Evolutionary conservation across 345 rosid species (phyloP), one percentile per base, ranked within the genome.

Genomic region (Salix brachista): DNA sequence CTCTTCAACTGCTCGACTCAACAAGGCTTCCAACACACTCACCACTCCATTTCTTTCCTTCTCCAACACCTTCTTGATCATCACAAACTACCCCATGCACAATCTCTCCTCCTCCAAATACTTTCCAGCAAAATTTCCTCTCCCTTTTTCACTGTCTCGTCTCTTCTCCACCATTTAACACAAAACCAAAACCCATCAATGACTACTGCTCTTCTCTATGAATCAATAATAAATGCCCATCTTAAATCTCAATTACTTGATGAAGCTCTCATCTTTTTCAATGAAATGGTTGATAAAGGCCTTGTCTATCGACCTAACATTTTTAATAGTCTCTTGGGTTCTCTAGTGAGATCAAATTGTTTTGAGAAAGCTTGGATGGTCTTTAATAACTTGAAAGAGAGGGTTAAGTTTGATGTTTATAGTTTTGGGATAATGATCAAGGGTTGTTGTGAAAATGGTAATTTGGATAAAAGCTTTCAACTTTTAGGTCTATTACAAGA

Each of bases 371-470:
- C 86, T 23, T 88, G 85, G 87, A 56, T 71, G 14, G 56, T 89
- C 81, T 92, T 89, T 75, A 75, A 70, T 26, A 77, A 83, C 67
- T 78, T 48, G 11, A 86, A 80, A 64, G 80, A 42, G 4, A 80
- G 37, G 78, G 87, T 87, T 48, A 37, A 68, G 19, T 67, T 85
- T 44, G 97, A 94, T 80, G 83, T 73, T 36, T 87, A 89, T 67
- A 94, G 91, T 76, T 90, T 85, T 67, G 92, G 94, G 79, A 91
- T 94, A 19, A 81, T 87, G 84, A 88, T 87, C 16, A 94, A 94
- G 83, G 90, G 92, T 32, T 89, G 89, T 80, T 94, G 96, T 64
- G 81, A 84, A 70, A 69, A 82, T 30, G 91, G 97, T 28, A 86
- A 87, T 76, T 72, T 87, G 75, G 77, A 84, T 26, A 82, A 73